Base-by-base conservation (phyloP, 2,329 filamentous ascomycete species). In the Magnaporthiopsis incrustans region DNA sequence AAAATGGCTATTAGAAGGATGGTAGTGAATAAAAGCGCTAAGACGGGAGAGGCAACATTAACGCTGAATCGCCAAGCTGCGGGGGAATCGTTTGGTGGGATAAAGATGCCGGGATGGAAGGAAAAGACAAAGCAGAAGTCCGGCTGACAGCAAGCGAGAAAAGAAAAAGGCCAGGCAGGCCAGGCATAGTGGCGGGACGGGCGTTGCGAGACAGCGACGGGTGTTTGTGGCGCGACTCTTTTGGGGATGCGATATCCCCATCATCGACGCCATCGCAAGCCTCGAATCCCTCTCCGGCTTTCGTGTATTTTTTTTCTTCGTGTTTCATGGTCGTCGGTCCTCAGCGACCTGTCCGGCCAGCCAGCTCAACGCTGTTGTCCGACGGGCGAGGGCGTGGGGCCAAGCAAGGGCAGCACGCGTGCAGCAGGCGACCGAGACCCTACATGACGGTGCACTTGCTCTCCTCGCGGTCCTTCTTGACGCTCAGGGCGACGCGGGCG, bases 401-500 rank as follows among this genome's bases (percentile, higher is more conserved):
- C 6, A 53, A 22, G 6, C 44, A 53, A 7, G 44, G 22, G 44
- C 44, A 53, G 44, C 44, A 53, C 8, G 44, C 22, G 44, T 10
- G 18, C 44, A 53, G 44, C 44, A 53, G 44, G 44, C 22, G 44
- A 53, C 44, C 22, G 18, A 53, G 44, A 38, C 38, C 64, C 70
- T 76, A 89, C 86, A 89, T 88, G 66, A 89, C 74, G 66, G 73
- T 72, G 73, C 86, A 89, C 72, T 85, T 86, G 67, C 79, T 79
- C 65, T 86, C 83, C 67, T 88, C 85, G 70, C 85, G 82, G 66
- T 85, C 85, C 70, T 86, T 84, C 77, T 84, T 88, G 65, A 89
- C 86, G 69, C 85, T 87, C 64, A 99, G 82, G 18, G 95, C 95
- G 50, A 99, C 95, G 72, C 96, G 89, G 30, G 95, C 94, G 57